Evolutionary conservation across 1,284 basidiomycete genomes (phyloP), one percentile per base, ranked within the genome.

Genomic region (Xerocomus minutiporus): DNA sequence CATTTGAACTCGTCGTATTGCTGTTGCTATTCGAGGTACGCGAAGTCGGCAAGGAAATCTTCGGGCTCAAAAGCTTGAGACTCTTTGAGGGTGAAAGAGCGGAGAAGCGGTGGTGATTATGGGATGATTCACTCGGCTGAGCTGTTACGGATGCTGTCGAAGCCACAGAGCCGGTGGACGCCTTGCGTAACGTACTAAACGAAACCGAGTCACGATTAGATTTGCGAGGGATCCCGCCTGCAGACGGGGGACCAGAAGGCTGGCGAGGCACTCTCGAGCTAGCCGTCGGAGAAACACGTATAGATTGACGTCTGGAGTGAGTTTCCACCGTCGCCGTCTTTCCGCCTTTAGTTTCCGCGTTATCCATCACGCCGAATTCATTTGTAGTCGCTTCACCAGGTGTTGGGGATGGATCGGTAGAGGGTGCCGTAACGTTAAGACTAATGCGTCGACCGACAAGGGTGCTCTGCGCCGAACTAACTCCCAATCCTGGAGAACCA

Each of bases 1-100:
- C 72, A 51, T 74, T 79, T 51, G 82, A 81, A 23, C 74, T 74
- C 5, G 75, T 69, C 23, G 77, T 68, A n/a, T 60, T 70, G 34
- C 55, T 63, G 43, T 64, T 65, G 25, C 20, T 65, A 55, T 79
- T 80, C 20, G 82, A 80, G 8, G 75, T 73, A 9, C 83, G 79
- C 17, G 82, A 67, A 39, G 75, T 75, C 9, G 83, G 74, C 15
- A 85, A 67, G 3, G 84, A 82, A 43, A 85, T 82, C 71, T 91
- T 91, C 0, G 88, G 88, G 51, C 78, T 86, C 51, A 91, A 73
- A 43, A 91, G 74, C 69, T 91, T 91, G 51, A 91, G 73, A 26
- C 88, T 79, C 68, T 87, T 91, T 1, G 89, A 91, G 2, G 88
- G 89, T 8, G 89, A 91, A 45, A 91, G 74, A 5, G 85, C 85